Conservation (phyloP, 2,329 filamentous ascomycete species). For the Hypoxylon sp. region DNA sequence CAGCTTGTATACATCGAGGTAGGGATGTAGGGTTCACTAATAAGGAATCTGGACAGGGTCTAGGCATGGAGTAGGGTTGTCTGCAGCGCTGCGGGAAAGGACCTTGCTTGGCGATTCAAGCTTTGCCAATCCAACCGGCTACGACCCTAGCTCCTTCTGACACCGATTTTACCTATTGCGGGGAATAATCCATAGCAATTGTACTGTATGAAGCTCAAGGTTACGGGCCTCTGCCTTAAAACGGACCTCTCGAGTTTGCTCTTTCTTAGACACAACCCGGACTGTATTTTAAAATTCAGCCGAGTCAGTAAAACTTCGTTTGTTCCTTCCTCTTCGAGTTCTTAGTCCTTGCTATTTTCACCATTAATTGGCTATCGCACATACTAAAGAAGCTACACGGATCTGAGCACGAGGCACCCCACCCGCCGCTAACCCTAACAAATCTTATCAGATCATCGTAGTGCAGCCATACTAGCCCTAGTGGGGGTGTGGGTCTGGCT, state of each 20-base stretch:
- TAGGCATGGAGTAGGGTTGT: slow-evolving; percentile 1
- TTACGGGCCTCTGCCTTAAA: slow-evolving; percentile 17
- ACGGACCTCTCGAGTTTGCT: slow-evolving; percentile 27
- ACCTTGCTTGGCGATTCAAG: slow-evolving; percentile 39
- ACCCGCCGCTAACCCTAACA: slow-evolving; percentile 15
- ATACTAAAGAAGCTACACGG: slow-evolving; percentile 15
- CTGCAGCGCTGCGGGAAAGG: slow-evolving; percentile 9
- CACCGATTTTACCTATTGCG: slow-evolving; percentile 32
- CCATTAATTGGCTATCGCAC: slow-evolving; percentile 29
- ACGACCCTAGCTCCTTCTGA: slow-evolving; percentile 38
- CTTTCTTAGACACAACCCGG: not conserved
- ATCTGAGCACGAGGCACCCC: slow-evolving; percentile 21
- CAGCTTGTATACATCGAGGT: not conserved
- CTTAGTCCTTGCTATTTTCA: slow-evolving; percentile 11
- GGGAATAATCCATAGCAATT: slow-evolving; percentile 3
- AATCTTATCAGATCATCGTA: slow-evolving; percentile 41
- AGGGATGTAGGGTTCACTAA: slow-evolving; percentile 19
- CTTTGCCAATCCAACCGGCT: slow-evolving; percentile 35
- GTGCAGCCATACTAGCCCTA: slow-evolving; percentile 1
- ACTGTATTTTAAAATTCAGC: slow-evolving; percentile 11
- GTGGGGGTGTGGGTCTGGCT: not conserved
- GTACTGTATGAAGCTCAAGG: slow-evolving; percentile 1
- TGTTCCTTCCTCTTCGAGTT: slow-evolving; percentile 37
- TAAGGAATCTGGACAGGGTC: slow-evolving; percentile 17
- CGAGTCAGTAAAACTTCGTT: slow-evolving; percentile 14